Conservation (phyloP, 2,329 filamentous ascomycete genomes). For the Pseudogymnoascus sp. region DNA sequence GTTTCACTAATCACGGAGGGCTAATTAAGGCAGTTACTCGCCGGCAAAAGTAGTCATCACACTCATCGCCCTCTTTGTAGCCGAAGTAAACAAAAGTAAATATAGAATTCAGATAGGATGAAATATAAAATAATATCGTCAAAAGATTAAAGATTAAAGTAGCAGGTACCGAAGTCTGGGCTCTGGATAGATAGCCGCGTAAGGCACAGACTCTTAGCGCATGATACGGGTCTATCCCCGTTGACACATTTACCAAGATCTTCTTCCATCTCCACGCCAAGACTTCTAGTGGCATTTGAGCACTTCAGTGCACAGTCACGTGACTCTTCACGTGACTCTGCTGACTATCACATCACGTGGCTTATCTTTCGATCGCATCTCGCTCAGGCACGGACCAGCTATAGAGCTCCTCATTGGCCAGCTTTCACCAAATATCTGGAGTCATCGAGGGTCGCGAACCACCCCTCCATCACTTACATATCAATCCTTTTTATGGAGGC, state of each 20-base stretch:
- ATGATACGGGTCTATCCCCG: not conserved
- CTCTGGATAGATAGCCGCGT: too few relatives aligned
- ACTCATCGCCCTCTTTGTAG: too few relatives aligned
- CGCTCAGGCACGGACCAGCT: not conserved
- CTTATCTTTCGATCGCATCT: not conserved
- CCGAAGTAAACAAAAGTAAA: too few relatives aligned
- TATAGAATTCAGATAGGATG: not conserved
- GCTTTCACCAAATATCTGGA: constrained; percentile 1
- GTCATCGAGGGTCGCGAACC: constrained; percentile 5
- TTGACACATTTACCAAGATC: not conserved
- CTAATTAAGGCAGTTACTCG: too few relatives aligned
- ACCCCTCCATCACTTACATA: not conserved
- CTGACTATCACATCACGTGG: not conserved
- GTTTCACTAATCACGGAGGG: not conserved
- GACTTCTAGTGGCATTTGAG: not conserved
- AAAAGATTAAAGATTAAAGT: too few relatives aligned
- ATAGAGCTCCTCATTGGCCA: not conserved
- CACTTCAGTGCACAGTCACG: not conserved
- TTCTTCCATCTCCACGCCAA: not conserved
- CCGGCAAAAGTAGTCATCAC: too few relatives aligned
- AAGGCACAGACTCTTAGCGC: not conserved
- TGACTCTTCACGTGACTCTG: not conserved
- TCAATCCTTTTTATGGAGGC: not conserved
- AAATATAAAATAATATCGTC: not conserved
- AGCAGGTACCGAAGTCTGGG: too few relatives aligned